Evolutionary conservation across 2,329 filamentous ascomycete species (phyloP), one percentile per base, ranked within the genome.

Genomic region (Rutstroemia sydowiana): DNA sequence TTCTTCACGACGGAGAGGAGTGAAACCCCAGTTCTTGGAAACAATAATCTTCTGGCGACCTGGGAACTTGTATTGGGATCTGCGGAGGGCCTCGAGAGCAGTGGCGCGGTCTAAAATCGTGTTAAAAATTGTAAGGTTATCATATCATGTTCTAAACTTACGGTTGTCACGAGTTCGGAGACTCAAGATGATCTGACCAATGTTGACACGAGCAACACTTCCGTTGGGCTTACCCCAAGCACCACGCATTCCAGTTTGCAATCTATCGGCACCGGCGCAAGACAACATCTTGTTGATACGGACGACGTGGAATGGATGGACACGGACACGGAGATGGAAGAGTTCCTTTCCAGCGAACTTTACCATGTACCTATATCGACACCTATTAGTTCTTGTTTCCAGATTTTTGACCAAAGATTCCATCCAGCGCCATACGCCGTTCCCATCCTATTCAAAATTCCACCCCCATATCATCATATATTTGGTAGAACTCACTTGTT

Each of bases 211-310:
- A 74, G 93, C 93, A 71, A 98, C 93, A 70, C 83, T 86, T 73
- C 93, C 93, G 83, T 97, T 95, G 75, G 93, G 93, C 87, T 98
- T 98, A 73, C 93, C 93, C 85, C 90, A 98, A 68, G 93, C 93
- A 85, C 93, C 93, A 87, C 93, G 92, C 93, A 98, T 98, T 82
- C 93, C 93, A 68, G 93, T 98, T 79, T 98, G 93, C 76, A 98
- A 82, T 87, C 93, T 90, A 97, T 98, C 93, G 85, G 93, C 93
- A 84, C 93, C 93, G 71, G 93, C 93, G 77, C 93, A 98, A 73
- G 93, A 97, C 89, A 98, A 92, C 93, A 98, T 98, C 88, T 98
- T 98, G 90, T 98, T 98, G 91, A 98, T 98, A 78, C 93, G 93
- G 82, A 98, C 87, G 78, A 98, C 93, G 83, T 98, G 93, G 89